Evolutionary conservation across 2,329 filamentous ascomycete genomes (phyloP), one percentile per base, ranked within the genome.

Genomic region (Ascochyta fabae): DNA sequence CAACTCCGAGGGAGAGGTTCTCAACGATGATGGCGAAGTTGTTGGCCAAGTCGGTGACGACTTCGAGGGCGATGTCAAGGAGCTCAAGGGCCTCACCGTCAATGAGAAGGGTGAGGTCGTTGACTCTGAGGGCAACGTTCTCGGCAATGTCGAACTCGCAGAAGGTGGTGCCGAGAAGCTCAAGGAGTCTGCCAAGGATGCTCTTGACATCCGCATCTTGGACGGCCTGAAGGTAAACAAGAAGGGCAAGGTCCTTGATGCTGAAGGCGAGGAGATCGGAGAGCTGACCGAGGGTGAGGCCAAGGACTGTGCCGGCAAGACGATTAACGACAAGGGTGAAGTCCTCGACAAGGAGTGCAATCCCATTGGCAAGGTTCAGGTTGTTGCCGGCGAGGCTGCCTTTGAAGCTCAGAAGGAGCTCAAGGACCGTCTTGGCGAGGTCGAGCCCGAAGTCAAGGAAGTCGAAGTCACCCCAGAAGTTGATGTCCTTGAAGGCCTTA

Each of bases 181-280:
- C 55, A 75, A 77, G 59, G 77, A 78, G 48, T 64, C 72, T 33
- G 71, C 74, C 24, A 64, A 71, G 36, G 67, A 74, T 27, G 70
- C 74, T 50, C 73, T 80, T 39, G 79, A 81, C 59, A 69, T 80
- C 39, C 75, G 79, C 52, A 81, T 82, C 65, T 65, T 83, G 43
- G 75, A 84, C 66, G 79, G 82, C 64, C 75, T 81, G 49, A 83
- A 83, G 70, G 78, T 84, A 72, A 84, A 84, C 75, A 84, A 84
- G 76, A 84, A 84, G 75, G 80, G 80, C 72, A 80, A 80, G 72
- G 73, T 83, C 48, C 76, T 83, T 42, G 78, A 82, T 56, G 77
- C 79, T 39, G 80, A 82, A 46, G 80, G 80, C 24, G 80, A 82
- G 59, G 77, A 79, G 63, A 81, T 83, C 61, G 80, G 80, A 36